Base-by-base conservation (phyloP, 495 filamentous ascomycete genomes). In the Hyaloscypha hepaticicola region DNA sequence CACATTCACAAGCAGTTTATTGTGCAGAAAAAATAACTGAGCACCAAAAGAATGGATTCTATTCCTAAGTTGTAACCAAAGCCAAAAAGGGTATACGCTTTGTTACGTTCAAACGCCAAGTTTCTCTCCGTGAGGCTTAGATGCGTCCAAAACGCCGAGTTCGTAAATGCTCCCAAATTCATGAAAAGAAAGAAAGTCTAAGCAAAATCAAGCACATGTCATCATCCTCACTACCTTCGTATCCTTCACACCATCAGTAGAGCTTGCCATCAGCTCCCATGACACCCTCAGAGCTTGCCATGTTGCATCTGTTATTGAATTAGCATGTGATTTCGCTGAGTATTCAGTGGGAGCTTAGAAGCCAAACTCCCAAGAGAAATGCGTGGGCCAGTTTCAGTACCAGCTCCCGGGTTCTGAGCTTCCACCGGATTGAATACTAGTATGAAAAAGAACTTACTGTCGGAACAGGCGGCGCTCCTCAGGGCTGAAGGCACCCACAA, bases 391-490 rank as follows among this genome's bases (percentile, higher is more conserved):
- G n/a, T n/a, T n/a, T n/a, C n/a, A n/a, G n/a, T n/a, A n/a, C n/a
- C n/a, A n/a, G n/a, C n/a, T n/a, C n/a, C n/a, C n/a, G n/a, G n/a
- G n/a, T n/a, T n/a, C n/a, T n/a, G n/a, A n/a, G n/a, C n/a, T n/a
- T n/a, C n/a, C n/a, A n/a, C n/a, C n/a, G n/a, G n/a, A n/a, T n/a
- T n/a, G n/a, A n/a, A n/a, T n/a, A n/a, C n/a, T n/a, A n/a, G n/a
- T n/a, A n/a, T n/a, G n/a, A n/a, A n/a, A n/a, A n/a, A n/a, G n/a
- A n/a, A n/a, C n/a, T n/a, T n/a, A n/a, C 78, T 92, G 89, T 60
- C 88, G 76, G 67, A 92, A 91, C 63, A 92, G 65, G 27, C 89
- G 74, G 26, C 90, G 83, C 77, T 91, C 88, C 34, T 88, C 86
- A 21, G 85, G 80, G 50, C 80, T 82, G 73, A 92, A 91, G 1